Base-by-base conservation (phyloP, 225 moss, liverwort and hornwort species). In the Pseudoscleropodium purum region DNA sequence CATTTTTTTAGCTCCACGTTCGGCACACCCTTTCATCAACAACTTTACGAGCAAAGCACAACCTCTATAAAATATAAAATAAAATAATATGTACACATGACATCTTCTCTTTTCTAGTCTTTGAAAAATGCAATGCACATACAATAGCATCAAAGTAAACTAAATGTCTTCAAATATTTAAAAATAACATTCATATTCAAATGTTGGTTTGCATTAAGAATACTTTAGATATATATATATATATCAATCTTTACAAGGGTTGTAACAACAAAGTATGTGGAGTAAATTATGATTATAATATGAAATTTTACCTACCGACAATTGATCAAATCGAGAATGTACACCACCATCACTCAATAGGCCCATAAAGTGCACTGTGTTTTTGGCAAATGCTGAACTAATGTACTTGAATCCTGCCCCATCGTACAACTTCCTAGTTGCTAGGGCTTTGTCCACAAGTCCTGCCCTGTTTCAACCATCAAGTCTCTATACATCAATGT, bases 301-400 rank as follows among this genome's bases (percentile, higher is more conserved):
- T 73, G 17, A 47, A 86, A 82, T 18, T 66, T 81, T 54, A 66
- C 91, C 25, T 68, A 96, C 97, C 94, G 88, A 93, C 54, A 99
- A 89, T 88, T 99, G 99, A 92, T 99, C 94, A 52, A 69, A 93
- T 64, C 96, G 95, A 80, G 99, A 99, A 92, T 99, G 99, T 60
- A 97, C 99, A 79, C 99, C 99, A 75, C 99, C 99, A 79, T 99
- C 96, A 89, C 99, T 97, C 84, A 99, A 79, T 12, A 99, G 86
- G 37, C 99, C 97, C 87, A 99, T 90, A 39, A 99, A 96, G 88
- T 99, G 99, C 66, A 99, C 93, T 57, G 97, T 97, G 51, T 95
- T 93, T 29, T 92, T 85, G 23, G 93, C 88, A 29, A 97, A 97
- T 1, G 95, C 90, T 68, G 95, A 86, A 84, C 92, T 88, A 85